These are phyloP conservation scores for Trypanosoma cruzi DNA, from an alignment of 208 protist genomes.

Conservation along the genomic window DNA sequence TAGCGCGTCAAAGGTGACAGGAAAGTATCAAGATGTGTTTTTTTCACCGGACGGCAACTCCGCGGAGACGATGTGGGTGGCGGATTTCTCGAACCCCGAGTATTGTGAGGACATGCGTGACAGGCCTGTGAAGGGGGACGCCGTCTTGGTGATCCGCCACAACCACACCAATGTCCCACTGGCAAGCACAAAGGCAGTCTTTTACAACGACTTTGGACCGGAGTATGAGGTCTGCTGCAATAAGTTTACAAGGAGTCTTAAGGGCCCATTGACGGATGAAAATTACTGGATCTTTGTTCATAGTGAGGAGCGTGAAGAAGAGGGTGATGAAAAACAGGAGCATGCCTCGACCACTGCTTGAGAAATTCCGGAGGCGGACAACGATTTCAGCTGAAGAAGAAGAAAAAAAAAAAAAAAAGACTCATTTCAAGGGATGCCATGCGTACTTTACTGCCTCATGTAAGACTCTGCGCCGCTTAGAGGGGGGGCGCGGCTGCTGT, in stretches of 20 bases:
- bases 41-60: slow-evolving; percentile 81
- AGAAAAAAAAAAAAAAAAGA: no score
- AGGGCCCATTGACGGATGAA: slow-evolving; percentile 37
- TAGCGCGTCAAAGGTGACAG: slow-evolving; percentile 66
- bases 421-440: no score
- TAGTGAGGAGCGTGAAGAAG: slow-evolving; percentile 40
- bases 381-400: no score
- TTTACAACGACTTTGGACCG: slow-evolving; percentile 85
- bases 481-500: no score
- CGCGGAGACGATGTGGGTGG: slow-evolving; percentile 71
- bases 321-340: not conserved
- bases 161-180: slow-evolving; percentile 79
- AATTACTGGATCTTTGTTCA: slow-evolving; percentile 89
- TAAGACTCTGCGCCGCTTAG: not conserved
- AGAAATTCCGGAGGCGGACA: no score
- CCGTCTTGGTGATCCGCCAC: slow-evolving; percentile 75
- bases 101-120: slow-evolving; percentile 90
- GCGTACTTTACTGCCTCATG: not conserved
- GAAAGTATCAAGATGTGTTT: slow-evolving; percentile 78
- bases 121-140: slow-evolving; percentile 68
- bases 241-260: slow-evolving; percentile 52
- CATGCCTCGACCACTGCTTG: not conserved
- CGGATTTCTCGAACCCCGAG: slow-evolving; percentile 71
- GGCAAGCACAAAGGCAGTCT: slow-evolving; percentile 54
- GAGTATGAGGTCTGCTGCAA: slow-evolving; percentile 83